Evolutionary conservation across 306 rosid genomes (phyloP), one percentile per base, ranked within the genome.

Genomic region (Castanospermum australe): DNA sequence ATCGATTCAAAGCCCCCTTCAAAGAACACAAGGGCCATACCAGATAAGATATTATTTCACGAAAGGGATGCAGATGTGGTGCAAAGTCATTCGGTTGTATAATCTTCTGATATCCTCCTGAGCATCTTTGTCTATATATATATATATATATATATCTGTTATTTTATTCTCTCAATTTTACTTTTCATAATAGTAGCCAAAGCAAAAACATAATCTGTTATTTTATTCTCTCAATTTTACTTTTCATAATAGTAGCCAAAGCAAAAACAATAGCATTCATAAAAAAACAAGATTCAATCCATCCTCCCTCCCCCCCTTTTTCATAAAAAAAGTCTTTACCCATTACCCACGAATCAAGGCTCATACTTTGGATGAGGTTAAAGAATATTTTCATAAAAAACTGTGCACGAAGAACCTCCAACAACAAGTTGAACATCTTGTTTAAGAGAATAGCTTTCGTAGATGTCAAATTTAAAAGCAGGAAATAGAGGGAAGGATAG

Each of bases 1-100:
- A 42, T 44, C 11, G 61, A 24, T 64, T 11, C 8, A 20, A 20
- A 79, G 84, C 10, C 84, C 84, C 24, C 73, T 76, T 84, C 17
- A 2, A 51, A 55, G 22, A 14, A 38, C 67, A 25, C 47, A 67
- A 63, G 47, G 71, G 72, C 14, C 63, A 65, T 12, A 32, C 11
- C 8, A 22, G 6, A 56, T 10, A 10, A 14, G 55, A 8, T n/a
- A n/a, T n/a, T n/a, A n/a, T 57, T 22, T 36, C 6, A 22, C 24
- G 12, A 70, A 60, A 68, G 25, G 21, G 44, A 48, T 24, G 73
- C 65, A 21, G 6, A 47, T 70, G 45, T 70, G 65, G 70, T 51
- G 21, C 33, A 5, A 13, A 67, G 24, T 57, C 57, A 25, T 39
- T 52, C 35, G 33, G 13, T 41, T 2, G 3, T 24, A 56, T 45